phyloP scores from a whole-genome alignment of 306 rosid genomes.

The Trifolium pratense region DNA sequence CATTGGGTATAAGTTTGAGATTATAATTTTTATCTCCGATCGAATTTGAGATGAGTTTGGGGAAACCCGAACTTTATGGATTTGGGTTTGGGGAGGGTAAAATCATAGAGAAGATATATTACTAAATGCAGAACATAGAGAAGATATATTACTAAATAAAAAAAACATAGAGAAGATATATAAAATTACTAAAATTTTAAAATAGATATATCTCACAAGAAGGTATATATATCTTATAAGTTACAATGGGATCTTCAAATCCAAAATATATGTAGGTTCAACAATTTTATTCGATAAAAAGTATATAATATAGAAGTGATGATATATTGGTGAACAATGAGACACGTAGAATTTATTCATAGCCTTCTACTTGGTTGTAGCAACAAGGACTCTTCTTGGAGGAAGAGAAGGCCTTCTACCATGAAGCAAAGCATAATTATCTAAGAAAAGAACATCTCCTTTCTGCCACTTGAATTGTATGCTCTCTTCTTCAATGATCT shows the following conservation, averaged over 20 bases:
- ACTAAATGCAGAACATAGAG: too few relatives aligned
- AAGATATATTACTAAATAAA: too few relatives aligned
- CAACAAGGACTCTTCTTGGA: constrained; percentile 75
- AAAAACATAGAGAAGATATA: too few relatives aligned
- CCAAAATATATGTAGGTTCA: background rate
- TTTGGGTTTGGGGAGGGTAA: too few relatives aligned
- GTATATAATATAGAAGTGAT: background rate
- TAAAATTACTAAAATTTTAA: too few relatives aligned
- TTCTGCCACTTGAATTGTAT: constrained; percentile 87
- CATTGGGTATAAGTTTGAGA: too few relatives aligned
- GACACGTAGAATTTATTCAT: too few relatives aligned
- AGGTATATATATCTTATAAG: background rate
- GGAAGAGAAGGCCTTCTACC: constrained; percentile 94
- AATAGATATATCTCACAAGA: background rate
- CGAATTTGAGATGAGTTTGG: too few relatives aligned
- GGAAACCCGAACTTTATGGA: too few relatives aligned
- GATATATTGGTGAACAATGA: background rate
- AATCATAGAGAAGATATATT: too few relatives aligned
- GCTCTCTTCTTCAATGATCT: constrained; percentile 91
- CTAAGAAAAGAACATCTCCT: constrained; percentile 87
- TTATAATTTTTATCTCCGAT: too few relatives aligned
- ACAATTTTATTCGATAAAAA: background rate
- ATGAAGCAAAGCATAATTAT: constrained; percentile 82
- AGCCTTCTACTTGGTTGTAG: constrained; percentile 56
- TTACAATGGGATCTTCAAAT: background rate